Conservation (phyloP, 1,139 yeast species). For the Hansenula sp. region DNA sequence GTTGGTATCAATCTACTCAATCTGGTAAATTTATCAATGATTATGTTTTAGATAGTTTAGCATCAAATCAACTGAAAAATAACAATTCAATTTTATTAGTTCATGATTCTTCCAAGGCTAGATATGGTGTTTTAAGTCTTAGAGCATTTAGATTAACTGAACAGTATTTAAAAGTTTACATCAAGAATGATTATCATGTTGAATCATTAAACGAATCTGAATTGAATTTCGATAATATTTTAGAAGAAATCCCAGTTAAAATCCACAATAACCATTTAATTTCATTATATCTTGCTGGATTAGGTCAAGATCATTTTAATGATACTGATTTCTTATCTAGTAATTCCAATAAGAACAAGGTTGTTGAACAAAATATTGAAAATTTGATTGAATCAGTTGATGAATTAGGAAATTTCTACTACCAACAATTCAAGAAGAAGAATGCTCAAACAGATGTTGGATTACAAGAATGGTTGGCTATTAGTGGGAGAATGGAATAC, state of each 20-base stretch:
- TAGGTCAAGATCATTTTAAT: conserved; percentile 23
- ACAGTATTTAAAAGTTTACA: conserved; percentile 53
- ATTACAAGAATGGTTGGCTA: conserved; percentile 19
- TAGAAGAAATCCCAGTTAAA: conserved; percentile 67
- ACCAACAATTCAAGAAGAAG: conserved; percentile 35
- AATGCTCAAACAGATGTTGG: conserved; percentile 2
- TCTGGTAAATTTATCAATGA: conserved; percentile 70
- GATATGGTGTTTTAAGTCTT: conserved; percentile 53
- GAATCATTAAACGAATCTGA: conserved; percentile 58
- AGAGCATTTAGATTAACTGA: conserved; percentile 69
- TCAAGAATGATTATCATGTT: conserved; percentile 53
- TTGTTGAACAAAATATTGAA: conserved; percentile 44
- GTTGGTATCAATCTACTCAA: conserved; percentile 75
- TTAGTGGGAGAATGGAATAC: conserved; percentile 13
- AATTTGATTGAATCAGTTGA: conserved; percentile 72
- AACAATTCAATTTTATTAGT: conserved; percentile 66
- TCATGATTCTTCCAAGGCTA: conserved; percentile 69
- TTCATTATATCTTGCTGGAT: conserved; percentile 34
- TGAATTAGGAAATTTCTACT: conserved; percentile 79
- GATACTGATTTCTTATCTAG: conserved; percentile 32
- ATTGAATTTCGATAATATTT: conserved; percentile 62
- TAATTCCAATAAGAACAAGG: conserved; percentile 31
- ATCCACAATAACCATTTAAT: conserved; percentile 58
- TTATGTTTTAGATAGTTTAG: conserved; percentile 62
- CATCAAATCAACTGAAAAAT: conserved; percentile 53